Evolutionary conservation across 352 stramenopile genomes (phyloP).

Genomic region (Globisporangium perplexum): DNA sequence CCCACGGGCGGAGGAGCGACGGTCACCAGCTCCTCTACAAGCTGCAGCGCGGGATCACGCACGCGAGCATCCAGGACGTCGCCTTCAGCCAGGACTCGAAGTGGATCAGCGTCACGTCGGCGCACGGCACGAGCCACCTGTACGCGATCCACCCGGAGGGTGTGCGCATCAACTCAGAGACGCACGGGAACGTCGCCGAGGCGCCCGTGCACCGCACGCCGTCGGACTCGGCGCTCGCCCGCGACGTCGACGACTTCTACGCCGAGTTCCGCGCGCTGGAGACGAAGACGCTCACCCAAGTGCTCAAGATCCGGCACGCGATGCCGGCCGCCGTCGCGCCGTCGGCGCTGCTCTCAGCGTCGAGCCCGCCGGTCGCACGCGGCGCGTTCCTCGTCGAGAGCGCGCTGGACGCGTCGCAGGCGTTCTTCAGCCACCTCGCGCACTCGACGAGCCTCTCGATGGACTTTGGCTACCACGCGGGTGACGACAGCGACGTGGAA

Average conservation of each 20-base stretch:
- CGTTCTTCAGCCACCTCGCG: constrained; percentile 58
- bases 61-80: constrained; percentile 79
- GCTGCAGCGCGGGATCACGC: constrained; percentile 82
- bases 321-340: constrained; percentile 24
- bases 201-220: constrained; percentile 11
- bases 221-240: constrained; percentile 13
- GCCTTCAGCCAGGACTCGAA: constrained; percentile 80
- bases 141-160: constrained; percentile 79
- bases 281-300: constrained; percentile 56
- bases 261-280: constrained; percentile 57
- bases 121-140: constrained; percentile 80
- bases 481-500: constrained; percentile 45
- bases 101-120: constrained; percentile 83
- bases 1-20: constrained; percentile 4
- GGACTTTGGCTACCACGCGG: constrained; percentile 51
- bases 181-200: constrained; percentile 41
- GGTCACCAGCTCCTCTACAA: constrained; percentile 74
- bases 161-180: constrained; percentile 56
- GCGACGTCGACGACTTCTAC: constrained; percentile 70
- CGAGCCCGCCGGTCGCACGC: constrained; percentile 19
- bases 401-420: constrained; percentile 62
- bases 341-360: constrained; percentile 11
- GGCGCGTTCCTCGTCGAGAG: constrained; percentile 36
- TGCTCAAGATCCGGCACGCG: constrained; percentile 71
- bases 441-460: constrained; percentile 48